Percentiles rank a stretch among this genome's conserved stretches.
Conservation (phyloP, 1,139 yeast genomes). For the Lodderomyces beijingensis region DNA sequence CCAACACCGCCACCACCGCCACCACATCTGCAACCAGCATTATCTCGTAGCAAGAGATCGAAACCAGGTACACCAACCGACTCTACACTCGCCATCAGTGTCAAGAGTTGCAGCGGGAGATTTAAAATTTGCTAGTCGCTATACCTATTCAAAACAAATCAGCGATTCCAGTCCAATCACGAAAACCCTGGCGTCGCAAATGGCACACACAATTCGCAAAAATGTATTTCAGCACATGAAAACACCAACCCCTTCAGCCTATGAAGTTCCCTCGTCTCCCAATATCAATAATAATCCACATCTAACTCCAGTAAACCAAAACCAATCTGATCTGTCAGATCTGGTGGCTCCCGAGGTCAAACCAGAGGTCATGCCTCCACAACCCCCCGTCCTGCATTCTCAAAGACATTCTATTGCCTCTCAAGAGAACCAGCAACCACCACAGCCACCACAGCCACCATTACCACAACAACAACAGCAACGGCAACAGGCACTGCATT, state of each 20-base stretch:
- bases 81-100: too few species aligned
- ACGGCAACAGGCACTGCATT: conserved; percentile 6
- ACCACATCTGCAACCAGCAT: not conserved
- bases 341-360: conserved; percentile 7
- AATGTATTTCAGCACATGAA: conserved; percentile 17
- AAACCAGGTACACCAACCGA: too few species aligned
- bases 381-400: not conserved
- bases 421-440: not conserved
- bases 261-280: conserved; percentile 43
- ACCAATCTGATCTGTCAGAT: conserved; percentile 38
- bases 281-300: conserved; percentile 27
- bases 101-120: too few species aligned
- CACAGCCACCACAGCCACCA: conserved; percentile 4
- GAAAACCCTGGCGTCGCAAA: not conserved
- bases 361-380: conserved; percentile 5
- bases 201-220: conserved; percentile 7
- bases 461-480: conserved; percentile 9
- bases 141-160: too few species aligned
- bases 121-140: too few species aligned
- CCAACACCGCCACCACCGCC: not conserved
- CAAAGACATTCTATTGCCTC: conserved; percentile 1
- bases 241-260: conserved; percentile 42
- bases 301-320: conserved; percentile 17
- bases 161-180: too few species aligned
- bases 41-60: too few species aligned